A percentile compares a stretch with the other conserved stretches of the same genome.
These are phyloP conservation scores for Ambrosiella cleistominuta DNA, from an alignment of 2,329 filamentous ascomycete species.

Conservation along the genomic window DNA sequence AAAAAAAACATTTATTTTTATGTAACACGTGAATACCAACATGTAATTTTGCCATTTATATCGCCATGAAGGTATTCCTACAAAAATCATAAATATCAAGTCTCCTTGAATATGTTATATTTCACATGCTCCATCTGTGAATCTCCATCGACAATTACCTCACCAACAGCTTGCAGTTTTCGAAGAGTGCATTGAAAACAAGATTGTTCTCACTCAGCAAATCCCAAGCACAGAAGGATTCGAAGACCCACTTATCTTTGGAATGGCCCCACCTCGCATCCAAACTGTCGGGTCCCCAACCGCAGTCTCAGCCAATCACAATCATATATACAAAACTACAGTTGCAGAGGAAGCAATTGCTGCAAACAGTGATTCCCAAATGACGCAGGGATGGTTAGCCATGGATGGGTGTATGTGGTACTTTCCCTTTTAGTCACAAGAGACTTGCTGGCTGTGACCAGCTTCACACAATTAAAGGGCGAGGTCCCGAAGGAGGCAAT, in stretches of 20 bases:
- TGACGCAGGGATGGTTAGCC: not conserved
- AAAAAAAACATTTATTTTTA: too few relatives aligned
- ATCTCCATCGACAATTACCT: too few relatives aligned
- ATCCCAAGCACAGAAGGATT: not conserved
- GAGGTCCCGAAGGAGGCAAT: not conserved
- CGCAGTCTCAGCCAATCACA: not conserved
- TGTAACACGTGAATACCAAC: too few relatives aligned
- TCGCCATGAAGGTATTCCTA: too few relatives aligned
- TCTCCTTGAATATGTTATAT: too few relatives aligned
- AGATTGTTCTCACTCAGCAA: not conserved
- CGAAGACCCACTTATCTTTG: not conserved
- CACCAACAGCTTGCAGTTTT: not conserved
- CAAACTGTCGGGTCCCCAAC: not conserved
- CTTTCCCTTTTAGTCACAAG: not conserved
- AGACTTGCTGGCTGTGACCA: not conserved
- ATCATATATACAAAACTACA: not conserved
- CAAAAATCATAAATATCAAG: too few relatives aligned
- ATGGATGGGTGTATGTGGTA: not conserved
- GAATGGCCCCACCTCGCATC: slow-evolving; percentile 1
- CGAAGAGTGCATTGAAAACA: not conserved
- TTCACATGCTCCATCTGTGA: too few relatives aligned
- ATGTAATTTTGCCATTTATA: too few relatives aligned
- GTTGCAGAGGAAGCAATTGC: not conserved
- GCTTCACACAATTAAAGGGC: too few relatives aligned
- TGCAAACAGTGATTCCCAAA: not conserved